A percentile compares a stretch with the other conserved stretches of the same genome.
Conservation (phyloP, 2,329 filamentous ascomycete genomes). For the Periconia macrospinosa region DNA sequence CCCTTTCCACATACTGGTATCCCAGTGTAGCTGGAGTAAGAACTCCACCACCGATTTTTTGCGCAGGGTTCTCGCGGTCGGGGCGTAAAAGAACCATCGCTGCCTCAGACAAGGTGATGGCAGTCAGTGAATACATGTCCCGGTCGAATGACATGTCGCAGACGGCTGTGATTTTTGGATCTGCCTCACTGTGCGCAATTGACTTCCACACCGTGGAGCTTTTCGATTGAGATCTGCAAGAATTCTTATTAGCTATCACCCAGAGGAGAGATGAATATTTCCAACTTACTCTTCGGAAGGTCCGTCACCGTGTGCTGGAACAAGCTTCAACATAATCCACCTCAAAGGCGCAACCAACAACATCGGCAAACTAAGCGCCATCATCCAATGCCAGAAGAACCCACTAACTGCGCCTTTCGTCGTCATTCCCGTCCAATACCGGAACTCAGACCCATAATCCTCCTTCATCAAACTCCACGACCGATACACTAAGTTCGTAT, state of each 20-base stretch:
- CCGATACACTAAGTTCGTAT: slow-evolving; percentile 4
- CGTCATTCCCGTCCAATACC: slow-evolving; percentile 6
- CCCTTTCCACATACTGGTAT: slow-evolving; percentile 61
- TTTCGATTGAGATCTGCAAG: neutral
- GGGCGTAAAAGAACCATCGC: slow-evolving; percentile 6
- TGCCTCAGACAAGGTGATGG: slow-evolving; percentile 1
- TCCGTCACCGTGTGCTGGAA: slow-evolving; percentile 16
- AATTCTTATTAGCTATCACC: neutral
- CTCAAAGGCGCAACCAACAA: slow-evolving; percentile 13
- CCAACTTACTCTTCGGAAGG: slow-evolving; percentile 46
- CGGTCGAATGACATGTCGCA: slow-evolving; percentile 1
- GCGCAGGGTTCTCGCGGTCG: slow-evolving; percentile 26
- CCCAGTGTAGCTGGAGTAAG: slow-evolving; percentile 72
- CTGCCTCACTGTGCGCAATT: neutral
- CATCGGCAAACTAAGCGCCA: slow-evolving; percentile 17
- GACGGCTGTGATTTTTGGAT: neutral
- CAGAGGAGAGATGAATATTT: neutral
- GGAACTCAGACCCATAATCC: neutral
- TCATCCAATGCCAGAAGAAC: slow-evolving; percentile 2
- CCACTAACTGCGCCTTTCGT: neutral
- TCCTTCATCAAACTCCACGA: slow-evolving; percentile 5
- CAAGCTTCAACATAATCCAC: slow-evolving; percentile 7
- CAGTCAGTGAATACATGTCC: slow-evolving; percentile 7
- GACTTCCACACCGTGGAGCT: slow-evolving; percentile 2
- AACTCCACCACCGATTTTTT: slow-evolving; percentile 63